Evolutionary conservation across 2,329 filamentous ascomycete species (phyloP), one percentile per base, ranked within the genome.

Genomic region (Tympanopsis confertula): DNA sequence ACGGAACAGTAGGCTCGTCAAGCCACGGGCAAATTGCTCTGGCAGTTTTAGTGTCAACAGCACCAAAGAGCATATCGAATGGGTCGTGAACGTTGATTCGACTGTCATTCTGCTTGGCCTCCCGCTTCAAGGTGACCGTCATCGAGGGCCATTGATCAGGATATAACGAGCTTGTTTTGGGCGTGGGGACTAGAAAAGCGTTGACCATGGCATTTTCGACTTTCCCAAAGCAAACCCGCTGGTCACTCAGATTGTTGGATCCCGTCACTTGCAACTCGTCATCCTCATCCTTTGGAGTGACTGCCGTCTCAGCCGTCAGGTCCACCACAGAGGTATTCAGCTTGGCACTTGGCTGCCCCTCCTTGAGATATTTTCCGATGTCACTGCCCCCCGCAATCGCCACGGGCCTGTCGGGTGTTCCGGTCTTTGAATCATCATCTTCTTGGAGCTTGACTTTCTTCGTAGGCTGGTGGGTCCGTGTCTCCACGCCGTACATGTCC

Each of bases 141-240:
- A 91, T 82, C 13, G 72, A 64, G 2, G 86, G 84, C 73, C 82
- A 87, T 45, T 77, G 72, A 15, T 33, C 59, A 32, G 71, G 63
- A 46, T 74, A 76, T 7, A 82, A 62, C 15, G 69, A 63, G 41
- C 74, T 67, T 18, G 69, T 66, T 20, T 71, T 71, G 1, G 81
- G 76, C 48, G 78, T 86, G 0, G 78, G 76, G 2, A 89, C 74
- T 24, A 66, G 62, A 48, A 75, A 69, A 42, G 80, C 82, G 44
- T 79, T 76, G 30, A 91, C 64, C 38, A 64, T 72, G 2, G 78
- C 73, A 14, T 33, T 33, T 13, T 86, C 78, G 15, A 93, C 59
- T 59, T 82, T 82, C 30, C 86, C 86, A 50, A 84, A 87, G 58
- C 86, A 93, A 3, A 93, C 81, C 50, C 86, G 77, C 51, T 85